phyloP scores from a whole-genome alignment of 257 asterid species.

The Paulownia fortunei region DNA sequence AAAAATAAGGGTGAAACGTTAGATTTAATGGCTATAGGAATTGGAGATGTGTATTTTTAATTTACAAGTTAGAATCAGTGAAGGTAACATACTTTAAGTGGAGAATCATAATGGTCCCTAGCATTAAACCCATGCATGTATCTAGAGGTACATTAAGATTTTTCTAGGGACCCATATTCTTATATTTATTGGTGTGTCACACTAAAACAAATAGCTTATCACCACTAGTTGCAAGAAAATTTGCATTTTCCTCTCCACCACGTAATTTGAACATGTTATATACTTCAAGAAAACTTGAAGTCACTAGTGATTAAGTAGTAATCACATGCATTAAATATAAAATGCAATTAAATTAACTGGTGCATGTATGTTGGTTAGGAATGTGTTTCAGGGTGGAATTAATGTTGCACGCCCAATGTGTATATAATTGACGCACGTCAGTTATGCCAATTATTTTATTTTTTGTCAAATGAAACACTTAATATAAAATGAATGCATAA shows the following conservation, averaged over 20 bases:
- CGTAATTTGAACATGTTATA: conserved; percentile 37
- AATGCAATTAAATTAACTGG: conserved; percentile 3
- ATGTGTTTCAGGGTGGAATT: no score
- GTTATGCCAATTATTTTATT: no score
- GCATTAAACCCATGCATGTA: conserved; percentile 37
- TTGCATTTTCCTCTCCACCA: conserved; percentile 42
- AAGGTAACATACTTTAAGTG: neutral
- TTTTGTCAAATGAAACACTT: no score
- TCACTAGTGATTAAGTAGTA: neutral
- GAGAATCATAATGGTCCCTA: conserved; percentile 11
- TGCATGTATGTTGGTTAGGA: neutral
- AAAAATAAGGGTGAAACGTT: no score
- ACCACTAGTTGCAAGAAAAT: conserved; percentile 28
- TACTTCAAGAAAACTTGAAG: neutral
- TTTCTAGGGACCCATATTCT: conserved; percentile 38
- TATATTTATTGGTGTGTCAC: conserved; percentile 15
- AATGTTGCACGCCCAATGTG: no score
- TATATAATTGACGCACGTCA: no score
- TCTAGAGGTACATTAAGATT: conserved; percentile 23
- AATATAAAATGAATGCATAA: no score
- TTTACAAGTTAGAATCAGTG: neutral
- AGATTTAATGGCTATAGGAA: no score
- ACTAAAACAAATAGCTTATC: conserved; percentile 37
- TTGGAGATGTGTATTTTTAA: neutral
- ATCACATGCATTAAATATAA: conserved; percentile 19